Evolutionary conservation across 2,329 filamentous ascomycete species (phyloP).

Genomic region (Didymella lethalis): DNA sequence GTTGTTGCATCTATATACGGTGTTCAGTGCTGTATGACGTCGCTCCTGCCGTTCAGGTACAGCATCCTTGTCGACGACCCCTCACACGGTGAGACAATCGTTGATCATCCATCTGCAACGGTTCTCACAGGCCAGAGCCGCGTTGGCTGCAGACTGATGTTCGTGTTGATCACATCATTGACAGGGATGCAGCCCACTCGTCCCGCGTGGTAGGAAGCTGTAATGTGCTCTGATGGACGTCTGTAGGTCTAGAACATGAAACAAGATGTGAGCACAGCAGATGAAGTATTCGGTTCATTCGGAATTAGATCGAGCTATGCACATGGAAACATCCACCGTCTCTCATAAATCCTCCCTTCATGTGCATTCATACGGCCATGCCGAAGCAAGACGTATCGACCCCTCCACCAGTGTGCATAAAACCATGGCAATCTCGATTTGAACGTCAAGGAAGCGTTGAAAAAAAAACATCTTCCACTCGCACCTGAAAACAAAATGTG

Average conservation of each 20-base stretch:
- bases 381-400: constrained; percentile 36
- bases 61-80: constrained; percentile 15
- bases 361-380: constrained; percentile 31
- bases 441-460: constrained; percentile 18
- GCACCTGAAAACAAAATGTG: constrained; percentile 23
- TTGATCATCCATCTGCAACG: constrained; percentile 13
- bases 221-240: not conserved
- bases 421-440: constrained; percentile 8
- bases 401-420: constrained; percentile 15
- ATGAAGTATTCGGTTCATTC: constrained; percentile 35
- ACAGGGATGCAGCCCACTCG: constrained; percentile 17
- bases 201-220: not conserved
- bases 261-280: not conserved
- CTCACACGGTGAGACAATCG: constrained; percentile 12
- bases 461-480: constrained; percentile 10
- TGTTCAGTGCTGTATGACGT: constrained; percentile 8
- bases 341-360: constrained; percentile 34
- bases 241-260: not conserved
- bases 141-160: constrained; percentile 12
- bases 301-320: constrained; percentile 44
- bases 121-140: constrained; percentile 9
- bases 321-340: constrained; percentile 34
- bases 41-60: constrained; percentile 7
- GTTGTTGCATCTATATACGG: constrained; percentile 2
- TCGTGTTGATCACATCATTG: constrained; percentile 26